phyloP scores from a whole-genome alignment of 2,329 filamentous ascomycete species.

The Penicillium sp. region DNA sequence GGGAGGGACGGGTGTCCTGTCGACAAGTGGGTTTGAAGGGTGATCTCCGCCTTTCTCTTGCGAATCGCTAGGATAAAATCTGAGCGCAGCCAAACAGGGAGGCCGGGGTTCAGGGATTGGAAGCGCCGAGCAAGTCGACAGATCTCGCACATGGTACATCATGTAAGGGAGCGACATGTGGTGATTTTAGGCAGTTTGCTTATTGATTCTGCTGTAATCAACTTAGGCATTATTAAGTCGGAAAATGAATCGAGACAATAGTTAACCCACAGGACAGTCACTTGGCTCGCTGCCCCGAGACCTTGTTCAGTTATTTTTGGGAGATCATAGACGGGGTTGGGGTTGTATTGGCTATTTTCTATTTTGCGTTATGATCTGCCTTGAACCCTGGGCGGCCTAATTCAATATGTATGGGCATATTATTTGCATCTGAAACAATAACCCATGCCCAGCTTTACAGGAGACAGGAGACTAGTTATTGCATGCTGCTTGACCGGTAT shows the following conservation, averaged over 20 bases:
- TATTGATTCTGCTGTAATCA: slow-evolving; percentile 8
- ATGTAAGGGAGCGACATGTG: slow-evolving; percentile 28
- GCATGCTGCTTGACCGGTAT: not conserved
- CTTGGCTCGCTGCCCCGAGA: not conserved
- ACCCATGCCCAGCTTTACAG: slow-evolving; percentile 11
- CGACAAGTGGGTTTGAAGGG: slow-evolving; percentile 19
- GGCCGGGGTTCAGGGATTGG: not conserved
- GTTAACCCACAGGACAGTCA: not conserved
- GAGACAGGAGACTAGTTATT: slow-evolving; percentile 3
- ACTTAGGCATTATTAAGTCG: not conserved
- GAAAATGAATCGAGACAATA: not conserved
- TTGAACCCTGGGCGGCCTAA: slow-evolving; percentile 17
- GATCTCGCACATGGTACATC: slow-evolving; percentile 27
- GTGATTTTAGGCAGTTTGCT: slow-evolving; percentile 19
- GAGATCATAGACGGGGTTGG: not conserved
- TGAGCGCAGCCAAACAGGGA: not conserved
- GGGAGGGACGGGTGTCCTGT: slow-evolving; percentile 20
- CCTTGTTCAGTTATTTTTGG: not conserved
- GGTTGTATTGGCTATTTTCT: not conserved
- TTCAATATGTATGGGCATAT: slow-evolving; percentile 8
- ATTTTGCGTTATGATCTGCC: slow-evolving; percentile 8
- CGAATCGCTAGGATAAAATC: slow-evolving; percentile 9
- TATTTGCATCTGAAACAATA: slow-evolving; percentile 10
- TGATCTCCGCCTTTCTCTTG: slow-evolving; percentile 7
- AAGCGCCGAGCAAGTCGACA: slow-evolving; percentile 20